Conservation (phyloP, 2,329 filamentous ascomycete species). For the Juglanconis juglandina region DNA sequence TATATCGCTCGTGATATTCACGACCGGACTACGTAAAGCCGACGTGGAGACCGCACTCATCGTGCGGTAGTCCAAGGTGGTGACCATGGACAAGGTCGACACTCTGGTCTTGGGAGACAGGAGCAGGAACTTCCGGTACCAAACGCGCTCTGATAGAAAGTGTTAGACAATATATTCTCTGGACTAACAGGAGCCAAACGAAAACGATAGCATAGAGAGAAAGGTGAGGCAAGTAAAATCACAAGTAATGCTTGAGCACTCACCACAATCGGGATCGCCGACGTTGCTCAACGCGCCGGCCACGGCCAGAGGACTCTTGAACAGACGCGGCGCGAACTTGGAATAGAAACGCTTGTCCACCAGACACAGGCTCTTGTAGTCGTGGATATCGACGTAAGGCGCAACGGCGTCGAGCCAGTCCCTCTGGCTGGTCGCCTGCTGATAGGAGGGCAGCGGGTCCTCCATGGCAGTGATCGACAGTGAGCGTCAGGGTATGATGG, state of each 20-base stretch:
- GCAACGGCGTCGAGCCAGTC: conserved; percentile 51
- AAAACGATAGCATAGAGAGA: too few relatives aligned
- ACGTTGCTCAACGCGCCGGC: conserved; percentile 32
- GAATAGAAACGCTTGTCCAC: conserved; percentile 46
- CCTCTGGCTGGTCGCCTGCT: conserved; percentile 41
- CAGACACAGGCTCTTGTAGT: conserved; percentile 45
- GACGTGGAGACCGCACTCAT: background rate
- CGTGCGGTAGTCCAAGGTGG: background rate
- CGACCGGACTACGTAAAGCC: background rate
- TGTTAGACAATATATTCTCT: background rate
- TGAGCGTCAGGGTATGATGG: background rate
- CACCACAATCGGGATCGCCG: conserved; percentile 44
- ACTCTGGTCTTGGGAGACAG: background rate
- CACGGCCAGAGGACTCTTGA: conserved; percentile 46
- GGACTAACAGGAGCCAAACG: too few relatives aligned
- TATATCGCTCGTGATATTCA: conserved; percentile 28
- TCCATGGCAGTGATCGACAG: conserved; percentile 18
- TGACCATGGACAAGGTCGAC: background rate
- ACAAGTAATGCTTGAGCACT: conserved; percentile 21
- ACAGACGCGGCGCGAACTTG: conserved; percentile 50
- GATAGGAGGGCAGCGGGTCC: conserved; percentile 49
- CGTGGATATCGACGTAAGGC: conserved; percentile 38
- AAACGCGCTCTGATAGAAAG: too few relatives aligned
- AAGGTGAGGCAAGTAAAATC: too few relatives aligned
- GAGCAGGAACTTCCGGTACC: too few relatives aligned